Conservation (phyloP, 2,329 filamentous ascomycete species). For the Alternaria ventricosa region DNA sequence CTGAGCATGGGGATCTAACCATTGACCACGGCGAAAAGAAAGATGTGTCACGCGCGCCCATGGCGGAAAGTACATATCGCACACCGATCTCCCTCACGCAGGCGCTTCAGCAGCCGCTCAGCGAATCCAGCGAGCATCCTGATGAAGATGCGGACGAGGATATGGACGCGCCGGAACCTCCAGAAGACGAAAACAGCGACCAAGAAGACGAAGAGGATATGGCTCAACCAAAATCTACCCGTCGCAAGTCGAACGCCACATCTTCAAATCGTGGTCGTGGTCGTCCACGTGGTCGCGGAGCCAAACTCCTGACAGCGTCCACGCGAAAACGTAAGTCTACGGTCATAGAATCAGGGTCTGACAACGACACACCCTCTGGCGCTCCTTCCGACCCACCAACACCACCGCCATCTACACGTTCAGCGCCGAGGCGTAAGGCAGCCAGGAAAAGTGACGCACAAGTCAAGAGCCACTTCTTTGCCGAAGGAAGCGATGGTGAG, state of each 20-base stretch:
- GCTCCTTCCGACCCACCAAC: conserved; percentile 9
- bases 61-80: conserved; percentile 24
- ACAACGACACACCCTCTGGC: conserved; percentile 19
- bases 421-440: conserved; percentile 32
- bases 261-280: background rate
- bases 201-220: conserved; percentile 39
- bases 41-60: background rate
- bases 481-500: conserved; percentile 38
- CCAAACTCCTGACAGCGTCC: conserved; percentile 11
- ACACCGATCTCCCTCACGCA: conserved; percentile 48
- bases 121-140: conserved; percentile 2
- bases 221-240: conserved; percentile 2
- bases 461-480: conserved; percentile 45
- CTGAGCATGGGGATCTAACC: conserved; percentile 39
- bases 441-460: conserved; percentile 37
- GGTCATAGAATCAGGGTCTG: conserved; percentile 11
- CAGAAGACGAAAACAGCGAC: conserved; percentile 56
- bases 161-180: conserved; percentile 10
- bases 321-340: conserved; percentile 15
- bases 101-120: conserved; percentile 27
- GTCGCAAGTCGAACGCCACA: conserved; percentile 14
- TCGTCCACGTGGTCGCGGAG: conserved; percentile 2
- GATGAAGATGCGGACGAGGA: background rate
- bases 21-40: conserved; percentile 41
- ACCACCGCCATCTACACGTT: conserved; percentile 15